Evolutionary conservation across 208 protist genomes (phyloP), one percentile per base, ranked within the genome.

Genomic region (Novymonas esmeraldas): DNA sequence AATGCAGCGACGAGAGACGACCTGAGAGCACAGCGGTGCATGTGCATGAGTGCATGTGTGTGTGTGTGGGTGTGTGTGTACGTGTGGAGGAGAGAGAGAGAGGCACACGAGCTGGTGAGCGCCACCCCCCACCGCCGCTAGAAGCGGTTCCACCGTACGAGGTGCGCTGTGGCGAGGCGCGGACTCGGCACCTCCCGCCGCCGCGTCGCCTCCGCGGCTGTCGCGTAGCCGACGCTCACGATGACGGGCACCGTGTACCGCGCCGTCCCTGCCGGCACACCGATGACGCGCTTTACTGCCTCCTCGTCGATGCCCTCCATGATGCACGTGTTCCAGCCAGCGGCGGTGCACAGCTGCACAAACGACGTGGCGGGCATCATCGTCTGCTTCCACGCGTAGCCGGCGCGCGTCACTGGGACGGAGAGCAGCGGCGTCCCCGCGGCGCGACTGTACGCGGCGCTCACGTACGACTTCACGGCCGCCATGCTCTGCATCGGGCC

Each of bases 251-350:
- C 77, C 4, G 90, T 94, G 75, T 80, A 95, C 3, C 77, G 76
- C 54, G 71, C 50, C 28, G n/a, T n/a, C n/a, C n/a, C n/a, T n/a
- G 81, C 50, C 29, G 89, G 87, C n/a, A 97, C 58, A 14, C 78
- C 76, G n/a, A 90, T 72, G 1, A 91, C 80, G 6, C 65, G 28
- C 64, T 85, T 81, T 22, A 97, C 84, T 5, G 82, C 66, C 11
- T 69, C 81, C 44, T 95, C 89, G 61, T 97, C 92, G 58, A 95
- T 86, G 10, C 92, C 92, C 69, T 97, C 92, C 75, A 97, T 80
- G 44, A 92, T 72, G 48, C 78, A 82, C 51, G 88, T 94, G 49
- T 87, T 65, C 71, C 82, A 74, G 16, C 87, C 84, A 0, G 84
- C 80, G 6, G 85, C 81, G 11, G 83, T 85, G 26, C 78, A 80